Conservation (phyloP, 2,329 filamentous ascomycete genomes). For the Trichophyton verrucosum region DNA sequence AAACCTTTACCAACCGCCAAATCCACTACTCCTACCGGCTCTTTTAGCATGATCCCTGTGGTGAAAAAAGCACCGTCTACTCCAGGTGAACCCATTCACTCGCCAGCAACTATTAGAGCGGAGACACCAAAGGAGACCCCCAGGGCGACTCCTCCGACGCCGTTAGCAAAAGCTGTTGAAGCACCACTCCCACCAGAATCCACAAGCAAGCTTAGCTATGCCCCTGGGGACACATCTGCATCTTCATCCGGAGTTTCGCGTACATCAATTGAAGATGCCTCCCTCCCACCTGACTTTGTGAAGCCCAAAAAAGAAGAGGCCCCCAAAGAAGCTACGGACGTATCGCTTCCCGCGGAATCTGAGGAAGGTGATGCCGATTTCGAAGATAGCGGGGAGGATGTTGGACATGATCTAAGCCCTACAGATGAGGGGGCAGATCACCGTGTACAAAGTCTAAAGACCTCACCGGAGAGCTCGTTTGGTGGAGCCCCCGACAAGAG, state of each 20-base stretch:
- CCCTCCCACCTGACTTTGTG: constrained; percentile 21
- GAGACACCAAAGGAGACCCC: constrained; percentile 23
- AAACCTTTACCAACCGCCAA: background rate
- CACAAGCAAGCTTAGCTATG: constrained; percentile 35
- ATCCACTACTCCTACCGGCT: constrained; percentile 1
- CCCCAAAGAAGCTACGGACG: constrained; percentile 6
- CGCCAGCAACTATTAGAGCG: constrained; percentile 23
- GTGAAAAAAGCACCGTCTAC: constrained; percentile 18
- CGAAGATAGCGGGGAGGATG: constrained; percentile 35
- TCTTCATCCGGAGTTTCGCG: constrained; percentile 32
- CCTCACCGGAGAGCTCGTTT: constrained; percentile 36
- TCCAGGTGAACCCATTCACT: constrained; percentile 23
- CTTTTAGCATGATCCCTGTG: constrained; percentile 10
- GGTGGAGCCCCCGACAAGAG: constrained; percentile 26
- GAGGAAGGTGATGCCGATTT: constrained; percentile 29
- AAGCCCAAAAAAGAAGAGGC: constrained; percentile 8
- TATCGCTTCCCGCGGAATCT: constrained; percentile 25
- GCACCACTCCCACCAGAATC: constrained; percentile 36
- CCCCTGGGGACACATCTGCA: constrained; percentile 37
- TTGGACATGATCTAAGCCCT: constrained; percentile 30
- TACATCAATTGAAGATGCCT: constrained; percentile 30
- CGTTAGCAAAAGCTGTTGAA: constrained; percentile 23
- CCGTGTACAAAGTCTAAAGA: constrained; percentile 25
- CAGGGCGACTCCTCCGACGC: constrained; percentile 21
- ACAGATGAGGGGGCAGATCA: constrained; percentile 20